Conservation (phyloP, 331 rosid genomes). For the Spiraea crenata region DNA sequence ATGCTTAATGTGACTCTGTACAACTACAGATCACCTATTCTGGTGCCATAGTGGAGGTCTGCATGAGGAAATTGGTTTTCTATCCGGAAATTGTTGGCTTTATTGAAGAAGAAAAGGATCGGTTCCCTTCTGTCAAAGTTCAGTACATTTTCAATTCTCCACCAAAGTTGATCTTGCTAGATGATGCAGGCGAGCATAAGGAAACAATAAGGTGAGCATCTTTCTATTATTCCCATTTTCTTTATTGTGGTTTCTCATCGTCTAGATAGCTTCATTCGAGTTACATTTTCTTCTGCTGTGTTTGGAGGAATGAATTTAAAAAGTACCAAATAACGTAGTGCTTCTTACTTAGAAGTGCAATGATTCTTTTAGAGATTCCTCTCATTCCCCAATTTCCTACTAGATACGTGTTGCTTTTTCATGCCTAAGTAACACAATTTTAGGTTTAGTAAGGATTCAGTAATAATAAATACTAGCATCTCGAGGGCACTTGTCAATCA, state of each 20-base stretch:
- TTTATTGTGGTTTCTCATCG: background rate
- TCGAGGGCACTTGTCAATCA: too few species aligned
- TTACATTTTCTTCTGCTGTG: background rate
- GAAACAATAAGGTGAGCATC: constrained; percentile 77
- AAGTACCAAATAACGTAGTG: too few species aligned
- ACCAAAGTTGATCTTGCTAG: constrained; percentile 81
- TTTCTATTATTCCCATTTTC: background rate
- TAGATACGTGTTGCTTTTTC: too few species aligned
- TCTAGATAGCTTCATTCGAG: background rate
- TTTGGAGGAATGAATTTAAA: too few species aligned
- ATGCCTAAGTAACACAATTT: too few species aligned
- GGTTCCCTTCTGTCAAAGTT: constrained; percentile 67
- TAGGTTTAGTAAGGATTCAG: too few species aligned
- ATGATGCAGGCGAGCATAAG: constrained; percentile 66
- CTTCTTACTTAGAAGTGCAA: too few species aligned
- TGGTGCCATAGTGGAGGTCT: constrained; percentile 83
- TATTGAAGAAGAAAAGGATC: constrained; percentile 85
- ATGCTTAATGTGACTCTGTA: constrained; percentile 9
- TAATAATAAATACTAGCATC: too few species aligned
- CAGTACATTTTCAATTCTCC: constrained; percentile 85
- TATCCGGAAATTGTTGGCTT: constrained; percentile 92
- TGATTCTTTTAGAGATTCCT: too few species aligned
- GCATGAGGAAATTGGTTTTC: constrained; percentile 95
- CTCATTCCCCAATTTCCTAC: too few species aligned
- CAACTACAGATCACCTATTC: constrained; percentile 67